A percentile compares a stretch with the other conserved stretches of the same genome.
phyloP scores from a whole-genome alignment of 2,329 filamentous ascomycete species.

The Aureobasidium sp. region DNA sequence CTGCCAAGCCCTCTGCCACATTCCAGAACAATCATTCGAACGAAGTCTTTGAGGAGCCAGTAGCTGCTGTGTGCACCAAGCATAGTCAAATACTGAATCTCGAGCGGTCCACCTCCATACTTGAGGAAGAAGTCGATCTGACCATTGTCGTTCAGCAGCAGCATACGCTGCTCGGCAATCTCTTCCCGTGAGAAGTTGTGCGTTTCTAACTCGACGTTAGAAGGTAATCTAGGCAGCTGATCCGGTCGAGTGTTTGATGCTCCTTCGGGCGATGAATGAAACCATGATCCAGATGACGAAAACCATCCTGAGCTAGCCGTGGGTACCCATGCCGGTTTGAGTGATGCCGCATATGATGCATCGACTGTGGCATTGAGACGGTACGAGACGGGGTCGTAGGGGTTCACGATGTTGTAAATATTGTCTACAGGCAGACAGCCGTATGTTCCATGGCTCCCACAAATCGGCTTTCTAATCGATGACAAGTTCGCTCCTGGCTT shows the following conservation, averaged over 20 bases:
- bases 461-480: constrained; percentile 47
- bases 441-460: constrained; percentile 72
- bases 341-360: constrained; percentile 63
- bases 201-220: constrained; percentile 77
- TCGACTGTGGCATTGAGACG: constrained; percentile 88
- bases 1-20: constrained; percentile 68
- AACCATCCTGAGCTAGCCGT: constrained; percentile 52
- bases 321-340: constrained; percentile 75
- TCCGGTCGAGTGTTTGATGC: constrained; percentile 24
- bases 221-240: constrained; percentile 35
- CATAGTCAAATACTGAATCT: constrained; percentile 97
- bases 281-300: constrained; percentile 20
- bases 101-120: constrained; percentile 76
- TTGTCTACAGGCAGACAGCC: constrained; percentile 93
- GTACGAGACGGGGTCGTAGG: constrained; percentile 77
- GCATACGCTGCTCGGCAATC: constrained; percentile 81
- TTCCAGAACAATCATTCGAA: constrained; percentile 84
- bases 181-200: constrained; percentile 93
- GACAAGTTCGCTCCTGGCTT: constrained; percentile 63
- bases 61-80: constrained; percentile 91
- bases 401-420: constrained; percentile 85
- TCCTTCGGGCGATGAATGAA: constrained; percentile 14
- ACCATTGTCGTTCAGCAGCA: constrained; percentile 87
- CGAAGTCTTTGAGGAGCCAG: constrained; percentile 80
- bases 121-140: constrained; percentile 88